phyloP scores from a whole-genome alignment of 2,329 filamentous ascomycete species.

The Diaporthe aspalathi region DNA sequence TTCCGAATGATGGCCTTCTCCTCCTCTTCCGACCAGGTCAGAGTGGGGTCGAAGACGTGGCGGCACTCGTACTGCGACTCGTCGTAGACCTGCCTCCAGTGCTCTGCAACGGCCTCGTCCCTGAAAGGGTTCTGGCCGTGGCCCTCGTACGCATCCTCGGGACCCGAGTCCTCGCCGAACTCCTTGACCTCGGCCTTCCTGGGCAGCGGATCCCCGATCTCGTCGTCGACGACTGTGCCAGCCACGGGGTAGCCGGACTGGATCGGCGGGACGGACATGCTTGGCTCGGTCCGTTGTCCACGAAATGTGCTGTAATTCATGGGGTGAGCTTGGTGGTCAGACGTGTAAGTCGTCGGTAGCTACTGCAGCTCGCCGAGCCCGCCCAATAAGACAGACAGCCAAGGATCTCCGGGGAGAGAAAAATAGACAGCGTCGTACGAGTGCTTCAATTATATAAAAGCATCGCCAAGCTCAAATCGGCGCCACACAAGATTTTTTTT shows the following conservation, averaged over 20 bases:
- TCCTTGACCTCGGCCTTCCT: constrained; percentile 12
- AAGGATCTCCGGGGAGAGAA: not conserved
- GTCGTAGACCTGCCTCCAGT: constrained; percentile 51
- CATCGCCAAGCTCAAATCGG: not conserved
- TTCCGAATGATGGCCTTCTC: constrained; percentile 65
- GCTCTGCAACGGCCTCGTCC: constrained; percentile 45
- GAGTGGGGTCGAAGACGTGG: constrained; percentile 65
- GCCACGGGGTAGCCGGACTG: constrained; percentile 21
- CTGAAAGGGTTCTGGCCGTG: constrained; percentile 47
- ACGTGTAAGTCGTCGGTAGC: not conserved
- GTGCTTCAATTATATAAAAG: not conserved
- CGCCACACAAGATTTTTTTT: not conserved
- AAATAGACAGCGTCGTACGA: not conserved
- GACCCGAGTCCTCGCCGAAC: constrained; percentile 17
- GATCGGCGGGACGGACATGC: constrained; percentile 22
- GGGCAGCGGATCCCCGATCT: constrained; percentile 14
- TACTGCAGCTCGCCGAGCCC: not conserved
- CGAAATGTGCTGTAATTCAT: constrained; percentile 15
- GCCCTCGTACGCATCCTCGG: constrained; percentile 29
- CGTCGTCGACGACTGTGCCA: constrained; percentile 11
- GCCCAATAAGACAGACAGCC: not conserved
- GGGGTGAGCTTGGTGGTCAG: not conserved
- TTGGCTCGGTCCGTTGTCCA: constrained; percentile 13
- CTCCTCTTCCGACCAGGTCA: constrained; percentile 64
- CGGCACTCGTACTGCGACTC: constrained; percentile 61